Evolutionary conservation across 176 grass and related monocot species (phyloP), one percentile per base, ranked within the genome.

Genomic region (Thinopyrum elongatum): DNA sequence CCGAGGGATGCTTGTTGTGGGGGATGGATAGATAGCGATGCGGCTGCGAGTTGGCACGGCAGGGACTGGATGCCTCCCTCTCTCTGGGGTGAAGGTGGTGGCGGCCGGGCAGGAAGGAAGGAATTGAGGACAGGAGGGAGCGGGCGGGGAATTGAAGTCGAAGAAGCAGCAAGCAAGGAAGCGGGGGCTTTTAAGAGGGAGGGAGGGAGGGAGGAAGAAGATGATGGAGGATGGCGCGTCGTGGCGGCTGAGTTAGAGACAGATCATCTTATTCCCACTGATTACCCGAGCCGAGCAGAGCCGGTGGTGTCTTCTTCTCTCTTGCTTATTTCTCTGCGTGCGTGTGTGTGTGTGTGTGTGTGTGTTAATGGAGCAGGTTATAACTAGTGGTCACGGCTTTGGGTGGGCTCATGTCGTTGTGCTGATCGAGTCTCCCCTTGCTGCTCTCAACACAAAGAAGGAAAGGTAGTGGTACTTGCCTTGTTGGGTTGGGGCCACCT

Each of bases 261-360:
- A 76, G 70, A 76, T 84, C 70, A 65, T 63, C 65, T 19, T 13
- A 22, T 41, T 51, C 80, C 27, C 64, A 36, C 65, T 57, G 62
- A 68, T 68, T 51, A 4, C 16, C 39, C 3, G 8, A 8, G 44
- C 47, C 13, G 19, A n/a, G n/a, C n/a, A n/a, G 4, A 5, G 58
- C 36, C 25, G n/a, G 19, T 80, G 58, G 2, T 42, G 6, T 62
- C 3, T 15, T 8, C 8, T 19, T 1, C 8, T 38, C 33, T 12
- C 34, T 70, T 23, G 7, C 35, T 42, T 3, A 73, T 74, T 30
- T 51, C 47, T 51, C 47, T 51, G 47, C 47, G 47, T 6, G 47
- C 17, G 46, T 15, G n/a, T n/a, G n/a, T n/a, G n/a, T n/a, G n/a
- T n/a, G n/a, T n/a, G n/a, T 30, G 26, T 46, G 63, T 47, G 79